phyloP scores from a whole-genome alignment of 441 rosid species.

The Mallotus repandus region DNA sequence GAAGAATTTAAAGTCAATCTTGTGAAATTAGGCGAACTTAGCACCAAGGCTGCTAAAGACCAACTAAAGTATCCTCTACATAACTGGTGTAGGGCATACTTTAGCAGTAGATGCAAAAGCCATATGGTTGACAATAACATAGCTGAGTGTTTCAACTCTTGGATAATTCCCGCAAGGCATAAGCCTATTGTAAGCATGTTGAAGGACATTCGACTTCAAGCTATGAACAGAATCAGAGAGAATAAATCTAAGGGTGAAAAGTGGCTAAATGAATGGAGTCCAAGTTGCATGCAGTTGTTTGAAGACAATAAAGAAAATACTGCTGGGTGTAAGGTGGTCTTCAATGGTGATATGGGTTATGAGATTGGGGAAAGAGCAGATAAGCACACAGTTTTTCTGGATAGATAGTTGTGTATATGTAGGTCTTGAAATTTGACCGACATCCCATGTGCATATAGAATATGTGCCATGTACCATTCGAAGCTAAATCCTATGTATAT shows the following conservation, averaged over 20 bases:
- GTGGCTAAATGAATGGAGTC: neutral
- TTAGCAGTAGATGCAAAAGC: neutral
- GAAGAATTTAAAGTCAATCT: neutral
- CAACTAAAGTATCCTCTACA: neutral
- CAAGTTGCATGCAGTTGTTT: neutral
- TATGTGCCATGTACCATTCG: neutral
- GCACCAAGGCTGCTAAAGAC: neutral
- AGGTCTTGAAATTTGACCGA: neutral
- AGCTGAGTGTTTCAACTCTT: neutral
- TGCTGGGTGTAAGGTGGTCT: neutral
- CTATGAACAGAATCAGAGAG: neutral
- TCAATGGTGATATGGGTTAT: neutral
- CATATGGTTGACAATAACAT: neutral
- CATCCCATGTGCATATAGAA: neutral
- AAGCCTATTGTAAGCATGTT: neutral
- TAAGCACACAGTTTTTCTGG: no score
- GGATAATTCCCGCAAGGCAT: neutral
- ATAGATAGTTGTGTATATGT: neutral
- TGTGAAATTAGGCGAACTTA: neutral
- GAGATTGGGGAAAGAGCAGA: no score
- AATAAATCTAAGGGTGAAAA: neutral
- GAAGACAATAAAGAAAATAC: neutral
- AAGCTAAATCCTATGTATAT: neutral
- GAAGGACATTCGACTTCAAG: neutral
- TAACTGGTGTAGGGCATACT: neutral